Evolutionary conservation across 495 filamentous ascomycete species (phyloP).

Genomic region (Penicillium lividum): DNA sequence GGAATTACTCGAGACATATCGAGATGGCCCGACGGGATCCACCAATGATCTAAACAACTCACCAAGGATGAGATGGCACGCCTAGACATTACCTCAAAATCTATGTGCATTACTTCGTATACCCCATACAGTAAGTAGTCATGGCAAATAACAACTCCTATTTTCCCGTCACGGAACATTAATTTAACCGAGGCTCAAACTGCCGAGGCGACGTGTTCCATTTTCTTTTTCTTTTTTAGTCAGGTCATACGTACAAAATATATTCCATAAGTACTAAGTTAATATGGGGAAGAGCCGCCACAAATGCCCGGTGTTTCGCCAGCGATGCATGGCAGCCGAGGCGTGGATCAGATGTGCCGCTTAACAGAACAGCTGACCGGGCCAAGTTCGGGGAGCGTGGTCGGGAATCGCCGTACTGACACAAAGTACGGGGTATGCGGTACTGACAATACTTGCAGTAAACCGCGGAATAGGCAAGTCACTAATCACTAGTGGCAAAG

Average conservation of each 20-base stretch:
- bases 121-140: too few relatives aligned
- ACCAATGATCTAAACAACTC: not conserved
- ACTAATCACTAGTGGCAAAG: conserved; percentile 19
- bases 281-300: not conserved
- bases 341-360: conserved; percentile 15
- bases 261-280: not conserved
- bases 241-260: not conserved
- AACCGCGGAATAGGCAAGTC: conserved; percentile 2
- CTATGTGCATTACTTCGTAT: too few relatives aligned
- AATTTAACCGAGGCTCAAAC: not conserved
- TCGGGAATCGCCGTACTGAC: conserved; percentile 6
- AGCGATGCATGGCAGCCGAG: conserved; percentile 8
- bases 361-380: conserved; percentile 17
- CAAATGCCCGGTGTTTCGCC: conserved; percentile 4
- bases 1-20: conserved; percentile 4
- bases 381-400: conserved; percentile 13
- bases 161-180: not conserved
- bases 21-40: not conserved
- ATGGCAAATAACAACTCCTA: not conserved
- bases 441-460: conserved; percentile 6
- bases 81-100: not conserved
- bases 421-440: not conserved
- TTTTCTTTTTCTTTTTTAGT: not conserved
- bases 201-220: not conserved
- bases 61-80: not conserved